These are phyloP conservation scores for Phyllosticta citribraziliensis DNA, from an alignment of 2,329 filamentous ascomycete species.

Conservation along the genomic window DNA sequence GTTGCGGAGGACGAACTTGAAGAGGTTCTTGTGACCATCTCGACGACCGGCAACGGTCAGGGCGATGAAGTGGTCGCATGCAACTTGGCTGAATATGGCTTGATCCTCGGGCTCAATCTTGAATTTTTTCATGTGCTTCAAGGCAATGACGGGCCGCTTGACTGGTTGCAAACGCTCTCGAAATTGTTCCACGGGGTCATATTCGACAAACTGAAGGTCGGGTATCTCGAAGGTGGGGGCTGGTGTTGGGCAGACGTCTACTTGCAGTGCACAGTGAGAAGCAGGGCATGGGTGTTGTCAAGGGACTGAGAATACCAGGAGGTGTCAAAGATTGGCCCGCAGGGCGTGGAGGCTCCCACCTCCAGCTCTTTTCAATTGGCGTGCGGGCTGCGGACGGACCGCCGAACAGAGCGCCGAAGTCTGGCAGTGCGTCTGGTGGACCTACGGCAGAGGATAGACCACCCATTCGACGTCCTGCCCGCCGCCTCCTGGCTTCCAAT, in stretches of 20 bases:
- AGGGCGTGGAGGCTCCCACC: slow-evolving; percentile 1
- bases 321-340: neutral
- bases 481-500: slow-evolving; percentile 49
- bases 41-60: neutral
- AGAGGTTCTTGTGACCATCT: neutral
- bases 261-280: neutral
- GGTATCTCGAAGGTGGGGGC: neutral
- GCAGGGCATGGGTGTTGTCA: neutral
- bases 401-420: slow-evolving; percentile 6
- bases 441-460: slow-evolving; percentile 23
- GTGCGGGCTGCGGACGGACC: neutral
- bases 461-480: slow-evolving; percentile 45
- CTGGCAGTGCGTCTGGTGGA: neutral
- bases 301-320: neutral
- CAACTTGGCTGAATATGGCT: slow-evolving; percentile 1
- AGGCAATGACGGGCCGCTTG: neutral
- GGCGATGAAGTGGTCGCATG: slow-evolving; percentile 3
- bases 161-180: neutral
- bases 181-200: neutral
- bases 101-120: neutral
- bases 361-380: neutral
- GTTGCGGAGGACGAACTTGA: neutral
- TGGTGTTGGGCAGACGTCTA: neutral
- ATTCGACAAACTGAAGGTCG: neutral
- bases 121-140: neutral